Evolutionary conservation across 805 yeast species (phyloP), one percentile per base, ranked within the genome.

Genomic region (Teunomyces atbi): DNA sequence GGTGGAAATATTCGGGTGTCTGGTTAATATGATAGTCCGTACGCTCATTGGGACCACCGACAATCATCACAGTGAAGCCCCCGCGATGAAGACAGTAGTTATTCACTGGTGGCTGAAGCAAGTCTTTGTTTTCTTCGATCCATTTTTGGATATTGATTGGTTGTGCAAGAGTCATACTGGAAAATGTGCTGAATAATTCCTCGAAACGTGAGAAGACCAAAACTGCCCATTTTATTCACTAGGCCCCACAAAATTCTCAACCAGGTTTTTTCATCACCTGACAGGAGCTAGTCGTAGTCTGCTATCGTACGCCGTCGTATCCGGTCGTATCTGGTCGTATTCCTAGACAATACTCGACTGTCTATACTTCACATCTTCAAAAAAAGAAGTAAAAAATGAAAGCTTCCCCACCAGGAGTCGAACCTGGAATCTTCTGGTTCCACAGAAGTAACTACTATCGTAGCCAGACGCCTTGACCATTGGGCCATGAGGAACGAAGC

Each of bases 1-100:
- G 92, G 66, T 85, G 83, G 64, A 91, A 91, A 80, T 89, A 91
- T 59, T 91, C 97, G 0, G 97, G 97, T 0, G 97, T 91, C 57
- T 89, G 95, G 60, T 91, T 91, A 41, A 91, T 80, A 60, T 91
- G 97, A 62, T 89, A 91, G 62, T 91, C 97, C 0, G 96, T 90
- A 47, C 97, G 75, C 58, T 84, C 96, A 62, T 91, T 91, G 3
- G 97, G 97, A 0, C 97, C 97, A 12, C 97, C 97, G 1, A 91
- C 96, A 43, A 90, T 83, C 97, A 91, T 91, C 30, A 90, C 89
- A 0, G 97, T 90, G 62, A 86, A 87, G 0, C 97, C 97, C 4
- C 95, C 96, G 41, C 90, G 74, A 65, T 91, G 96, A 23, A 91
- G 78, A 59, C 97, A 89, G 68, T 69, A 91, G 61, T 91, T 91